Conservation (phyloP, 768 basidiomycete species). For the Nevesoporus exiguus region DNA sequence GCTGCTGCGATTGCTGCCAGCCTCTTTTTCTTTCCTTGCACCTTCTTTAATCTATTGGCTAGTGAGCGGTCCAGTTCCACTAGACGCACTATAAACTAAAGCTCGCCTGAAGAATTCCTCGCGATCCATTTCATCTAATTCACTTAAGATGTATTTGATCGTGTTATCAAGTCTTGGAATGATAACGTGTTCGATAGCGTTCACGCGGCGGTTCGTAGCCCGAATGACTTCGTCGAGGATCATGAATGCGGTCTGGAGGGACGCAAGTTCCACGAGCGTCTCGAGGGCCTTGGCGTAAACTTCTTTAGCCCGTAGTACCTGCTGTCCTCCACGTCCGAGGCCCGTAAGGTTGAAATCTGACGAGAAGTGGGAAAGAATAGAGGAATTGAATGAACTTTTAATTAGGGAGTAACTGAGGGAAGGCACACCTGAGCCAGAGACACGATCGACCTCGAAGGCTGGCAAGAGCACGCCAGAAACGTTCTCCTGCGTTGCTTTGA, state of each 20-base stretch:
- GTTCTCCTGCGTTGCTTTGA: slow-evolving; percentile 95
- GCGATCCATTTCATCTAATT: slow-evolving; percentile 98
- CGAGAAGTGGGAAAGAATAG: neutral
- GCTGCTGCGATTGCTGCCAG: slow-evolving; percentile 51
- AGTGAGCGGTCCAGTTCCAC: slow-evolving; percentile 2
- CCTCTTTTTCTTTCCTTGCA: slow-evolving; percentile 95
- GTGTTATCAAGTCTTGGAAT: slow-evolving; percentile 96
- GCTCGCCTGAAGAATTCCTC: slow-evolving; percentile 87
- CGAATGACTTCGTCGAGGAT: slow-evolving; percentile 99
- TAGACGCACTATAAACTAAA: neutral
- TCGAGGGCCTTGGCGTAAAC: slow-evolving; percentile 98
- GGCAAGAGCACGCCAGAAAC: slow-evolving; percentile 96
- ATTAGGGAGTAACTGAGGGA: neutral
- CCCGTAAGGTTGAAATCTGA: slow-evolving; percentile 98
- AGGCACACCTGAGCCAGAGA: slow-evolving; percentile 69
- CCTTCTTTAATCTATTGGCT: slow-evolving; percentile 79
- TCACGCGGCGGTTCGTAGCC: slow-evolving; percentile 97
- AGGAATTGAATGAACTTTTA: neutral
- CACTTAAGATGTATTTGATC: slow-evolving; percentile 95
- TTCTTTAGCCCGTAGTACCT: slow-evolving; percentile 91
- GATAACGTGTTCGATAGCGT: slow-evolving; percentile 96
- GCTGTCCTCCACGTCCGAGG: slow-evolving; percentile 94
- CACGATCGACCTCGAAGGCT: slow-evolving; percentile 89
- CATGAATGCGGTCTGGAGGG: slow-evolving; percentile 95
- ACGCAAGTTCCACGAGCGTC: slow-evolving; percentile 95